phyloP scores from a whole-genome alignment of 345 rosid species.

The Litchi chinensis region DNA sequence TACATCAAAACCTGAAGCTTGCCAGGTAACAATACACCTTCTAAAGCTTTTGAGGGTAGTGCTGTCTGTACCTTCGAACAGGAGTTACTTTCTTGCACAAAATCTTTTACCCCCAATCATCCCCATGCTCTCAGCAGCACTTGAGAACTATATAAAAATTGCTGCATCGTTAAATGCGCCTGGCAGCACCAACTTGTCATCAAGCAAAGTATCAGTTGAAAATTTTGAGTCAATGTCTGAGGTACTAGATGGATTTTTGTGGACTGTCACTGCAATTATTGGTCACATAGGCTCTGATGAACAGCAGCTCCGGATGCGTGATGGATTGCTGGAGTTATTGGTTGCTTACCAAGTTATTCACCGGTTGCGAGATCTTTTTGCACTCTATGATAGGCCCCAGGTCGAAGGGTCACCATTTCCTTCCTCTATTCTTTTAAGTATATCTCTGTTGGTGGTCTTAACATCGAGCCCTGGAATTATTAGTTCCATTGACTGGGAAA shows the following conservation, averaged over 20 bases:
- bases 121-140: slow-evolving; percentile 72
- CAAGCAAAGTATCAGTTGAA: slow-evolving; percentile 59
- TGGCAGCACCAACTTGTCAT: slow-evolving; percentile 36
- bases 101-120: slow-evolving; percentile 78
- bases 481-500: slow-evolving; percentile 51
- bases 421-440: slow-evolving; percentile 65
- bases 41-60: slow-evolving; percentile 69
- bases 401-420: slow-evolving; percentile 82
- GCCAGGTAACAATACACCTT: slow-evolving; percentile 70
- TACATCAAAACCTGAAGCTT: slow-evolving; percentile 78
- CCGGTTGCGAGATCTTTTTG: slow-evolving; percentile 68
- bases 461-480: slow-evolving; percentile 45
- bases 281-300: slow-evolving; percentile 64
- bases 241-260: slow-evolving; percentile 68
- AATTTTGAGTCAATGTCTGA: slow-evolving; percentile 63
- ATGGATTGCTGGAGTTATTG: slow-evolving; percentile 71
- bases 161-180: slow-evolving; percentile 64
- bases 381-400: slow-evolving; percentile 82
- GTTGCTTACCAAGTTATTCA: slow-evolving; percentile 75
- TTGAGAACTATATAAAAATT: slow-evolving; percentile 75
- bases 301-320: slow-evolving; percentile 60
- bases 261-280: slow-evolving; percentile 53
- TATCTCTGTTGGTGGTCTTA: slow-evolving; percentile 64
- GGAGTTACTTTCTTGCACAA: slow-evolving; percentile 73
- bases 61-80: slow-evolving; percentile 55